Base-by-base conservation (phyloP, 2,329 filamentous ascomycete species). In the Exophiala dermatitidis region DNA sequence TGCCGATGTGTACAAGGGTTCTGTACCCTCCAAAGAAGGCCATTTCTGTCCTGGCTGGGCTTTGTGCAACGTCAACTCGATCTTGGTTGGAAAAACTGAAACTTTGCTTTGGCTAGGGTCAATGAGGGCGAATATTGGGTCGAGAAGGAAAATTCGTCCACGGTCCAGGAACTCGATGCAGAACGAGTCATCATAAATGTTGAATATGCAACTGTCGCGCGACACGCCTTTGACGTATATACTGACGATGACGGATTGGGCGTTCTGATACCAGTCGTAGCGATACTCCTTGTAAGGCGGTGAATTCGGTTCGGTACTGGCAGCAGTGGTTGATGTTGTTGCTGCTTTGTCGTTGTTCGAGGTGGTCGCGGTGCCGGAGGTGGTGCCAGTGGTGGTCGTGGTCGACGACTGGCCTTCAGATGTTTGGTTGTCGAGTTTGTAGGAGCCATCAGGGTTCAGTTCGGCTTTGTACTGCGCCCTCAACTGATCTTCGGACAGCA, bases 31-130 rank as follows among this genome's bases (percentile, higher is more conserved):
- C 1, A 87, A 71, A 1, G 70, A 64, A 29, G 76, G 68, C 88
- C 88, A 93, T 66, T 88, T 90, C 46, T 77, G 70, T 4, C 84
- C 85, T 0, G 79, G 69, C 1, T 68, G 75, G 38, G 76, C 73
- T 69, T 95, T 95, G 56, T 77, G 77, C 10, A 95, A 77, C 7
- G 74, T 78, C 36, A 95, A 73, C 68, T 95, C 90, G 50, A 95
- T 77, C 68, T 95, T 95, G 64, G 83, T 88, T 1, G 85, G 77
- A 40, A 86, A 84, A 50, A 94, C 79, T 1, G 75, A 78, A 61
- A 74, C 80, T 42, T 76, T 84, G 19, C 82, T 88, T 32, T 76
- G 69, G 1, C 75, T 64, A 0, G 80, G 69, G 48, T 87, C 78
- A 62, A 95, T 82, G 6, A 77, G 67, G 9, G 78, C 81, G 67